Conservation (phyloP, 768 basidiomycete genomes). For the Boletus tylopilopsis region DNA sequence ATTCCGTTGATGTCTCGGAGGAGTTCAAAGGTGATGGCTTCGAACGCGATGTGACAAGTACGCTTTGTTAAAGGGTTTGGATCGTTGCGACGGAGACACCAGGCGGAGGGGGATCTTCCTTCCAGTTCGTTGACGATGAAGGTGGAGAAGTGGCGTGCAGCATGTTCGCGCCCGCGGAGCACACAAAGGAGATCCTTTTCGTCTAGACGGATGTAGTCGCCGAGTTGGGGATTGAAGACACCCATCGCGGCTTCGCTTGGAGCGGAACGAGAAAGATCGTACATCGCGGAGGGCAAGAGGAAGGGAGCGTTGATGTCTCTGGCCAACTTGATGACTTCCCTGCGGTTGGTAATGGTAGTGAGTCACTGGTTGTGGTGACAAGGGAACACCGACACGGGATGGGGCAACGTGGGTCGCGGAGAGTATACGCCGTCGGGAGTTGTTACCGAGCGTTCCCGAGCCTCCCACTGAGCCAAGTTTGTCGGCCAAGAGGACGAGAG, state of each 20-base stretch:
- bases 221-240: slow-evolving; percentile 36
- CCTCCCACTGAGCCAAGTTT: slow-evolving; percentile 62
- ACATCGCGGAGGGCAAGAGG: slow-evolving; percentile 73
- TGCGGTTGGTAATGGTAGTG: slow-evolving; percentile 24
- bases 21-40: slow-evolving; percentile 70
- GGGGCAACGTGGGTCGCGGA: slow-evolving; percentile 53
- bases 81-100: slow-evolving; percentile 50
- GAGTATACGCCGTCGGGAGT: slow-evolving; percentile 48
- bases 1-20: slow-evolving; percentile 71
- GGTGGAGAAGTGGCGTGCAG: slow-evolving; percentile 70
- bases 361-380: slow-evolving; percentile 1
- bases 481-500: slow-evolving; percentile 57
- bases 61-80: slow-evolving; percentile 43
- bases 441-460: slow-evolving; percentile 57
- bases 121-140: slow-evolving; percentile 76
- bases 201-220: slow-evolving; percentile 39
- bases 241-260: slow-evolving; percentile 61
- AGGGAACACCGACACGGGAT: slow-evolving; percentile 57
- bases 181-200: slow-evolving; percentile 55
- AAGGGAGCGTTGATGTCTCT: slow-evolving; percentile 50
- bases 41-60: slow-evolving; percentile 67
- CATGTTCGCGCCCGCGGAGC: slow-evolving; percentile 67
- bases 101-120: slow-evolving; percentile 48
- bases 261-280: slow-evolving; percentile 69
- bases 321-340: slow-evolving; percentile 65